Evolutionary conservation across 345 rosid species (phyloP), one percentile per base, ranked within the genome.

Genomic region (Fremontodendron californicum): DNA sequence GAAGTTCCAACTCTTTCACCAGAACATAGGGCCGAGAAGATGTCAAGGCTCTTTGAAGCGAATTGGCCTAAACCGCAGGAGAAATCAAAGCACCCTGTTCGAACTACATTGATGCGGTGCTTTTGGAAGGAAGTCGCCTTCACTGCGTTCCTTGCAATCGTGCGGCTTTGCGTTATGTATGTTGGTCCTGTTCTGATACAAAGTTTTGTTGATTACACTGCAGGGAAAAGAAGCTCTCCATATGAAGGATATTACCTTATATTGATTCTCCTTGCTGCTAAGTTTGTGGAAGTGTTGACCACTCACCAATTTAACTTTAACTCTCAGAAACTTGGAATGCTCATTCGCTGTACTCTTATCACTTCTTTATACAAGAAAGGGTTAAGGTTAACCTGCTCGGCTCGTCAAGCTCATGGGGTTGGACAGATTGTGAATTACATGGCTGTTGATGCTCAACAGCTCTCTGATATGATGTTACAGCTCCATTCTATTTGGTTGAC

Each of bases 361-460:
- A 93, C 97, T 65, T 87, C 96, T 40, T 69, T 93, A 49, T 95
- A 93, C 91, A 87, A 73, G 80, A 95, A 95, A 79, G 98, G 99
- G 5, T 52, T 93, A 71, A 85, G 89, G 74, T 77, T 95, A 40
- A 83, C 98, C 0, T 89, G 96, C 79, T 95, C 98, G 5, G 96
- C 97, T 31, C 90, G 98, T 27, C 99, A 95, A 75, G 88, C 87
- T 72, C 99, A 95, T 63, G 99, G 99, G 10, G 93, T 95, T 0
- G 98, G 99, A 19, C 99, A 93, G 81, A 95, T 92, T 55, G 99
- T 95, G 74, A 95, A 95, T 75, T 95, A 95, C 86, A 95, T 95
- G 99, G 97, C 98, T 35, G 98, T 95, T 9, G 99, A 95, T 74
- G 98, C 98, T 2, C 99, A 95, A 27, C 99, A 95, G 81, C 96